Evolutionary conservation across 1,139 yeast species (phyloP).

Genomic region (Blastobotrys illinoisensis): DNA sequence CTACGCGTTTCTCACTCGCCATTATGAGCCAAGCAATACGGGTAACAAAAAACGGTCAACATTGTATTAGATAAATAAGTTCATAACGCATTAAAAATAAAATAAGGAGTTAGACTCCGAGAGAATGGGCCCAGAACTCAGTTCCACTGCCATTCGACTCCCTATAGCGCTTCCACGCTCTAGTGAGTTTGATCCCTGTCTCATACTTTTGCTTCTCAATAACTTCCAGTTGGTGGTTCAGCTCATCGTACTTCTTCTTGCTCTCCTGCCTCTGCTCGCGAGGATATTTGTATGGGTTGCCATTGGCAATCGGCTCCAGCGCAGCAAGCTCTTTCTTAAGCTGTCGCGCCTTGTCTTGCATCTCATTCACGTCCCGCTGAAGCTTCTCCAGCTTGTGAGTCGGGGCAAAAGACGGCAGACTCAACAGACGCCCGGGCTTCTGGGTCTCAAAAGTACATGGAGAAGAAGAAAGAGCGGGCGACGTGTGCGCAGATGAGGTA

Average conservation of each 20-base stretch:
- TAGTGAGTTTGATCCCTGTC: conserved; percentile 23
- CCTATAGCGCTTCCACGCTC: conserved; percentile 23
- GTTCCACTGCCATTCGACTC: conserved; percentile 19
- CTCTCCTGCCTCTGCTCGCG: conserved; percentile 15
- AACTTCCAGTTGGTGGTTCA: conserved; percentile 17
- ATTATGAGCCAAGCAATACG: not conserved
- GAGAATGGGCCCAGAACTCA: conserved; percentile 27
- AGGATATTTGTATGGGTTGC: conserved; percentile 13
- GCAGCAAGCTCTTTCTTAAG: conserved; percentile 8
- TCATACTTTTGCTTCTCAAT: conserved; percentile 25
- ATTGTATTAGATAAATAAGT: not conserved
- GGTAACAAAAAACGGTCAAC: not conserved
- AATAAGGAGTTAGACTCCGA: not conserved
- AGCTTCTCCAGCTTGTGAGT: conserved; percentile 14
- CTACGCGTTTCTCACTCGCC: no score
- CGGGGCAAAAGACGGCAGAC: not conserved
- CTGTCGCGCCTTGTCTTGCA: conserved; percentile 8
- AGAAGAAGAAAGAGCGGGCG: conserved; percentile 3
- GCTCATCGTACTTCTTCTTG: conserved; percentile 13
- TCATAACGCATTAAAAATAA: not conserved
- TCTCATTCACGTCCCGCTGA: conserved; percentile 13
- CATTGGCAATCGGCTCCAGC: conserved; percentile 6
- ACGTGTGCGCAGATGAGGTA: conserved; percentile 3
- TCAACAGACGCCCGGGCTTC: not conserved
- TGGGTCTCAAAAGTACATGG: not conserved